Base-by-base conservation (phyloP, 2,329 filamentous ascomycete genomes). In the Colletotrichum sp. region DNA sequence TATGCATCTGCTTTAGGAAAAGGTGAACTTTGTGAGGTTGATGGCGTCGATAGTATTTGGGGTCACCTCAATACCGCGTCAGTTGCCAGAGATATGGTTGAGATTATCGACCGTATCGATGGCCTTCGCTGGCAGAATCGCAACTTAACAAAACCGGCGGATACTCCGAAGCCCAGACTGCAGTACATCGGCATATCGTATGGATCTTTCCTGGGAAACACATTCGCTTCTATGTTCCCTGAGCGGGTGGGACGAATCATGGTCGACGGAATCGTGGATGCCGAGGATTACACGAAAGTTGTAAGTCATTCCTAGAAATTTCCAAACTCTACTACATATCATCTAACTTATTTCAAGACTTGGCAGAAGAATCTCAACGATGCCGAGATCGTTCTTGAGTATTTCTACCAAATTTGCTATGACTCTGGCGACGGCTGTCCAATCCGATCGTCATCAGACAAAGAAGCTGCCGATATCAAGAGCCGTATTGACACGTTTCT, bases 131-230 rank as follows among this genome's bases (percentile, higher is more conserved):
- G 67, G 67, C 59, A 62, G 6, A 26, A 60, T 21, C 30, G 52
- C 15, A 21, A 44, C 55, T 63, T n/a, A 16, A 52, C 7, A 49
- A 72, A 36, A 69, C 64, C 65, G 9, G 18, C 13, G 24, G 3
- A 72, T 12, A 24, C 67, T 8, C 15, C 74, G 9, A 64, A 70
- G 49, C 62, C 77, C 3, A 78, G 77, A 28, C 74, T 87, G 55
- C 84, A 85, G 76, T 88, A 87, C 77, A 87, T 85, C 83, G 86
- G 87, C 0, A 82, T 87, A 63, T 86, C 84, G 24, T 89, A 89
- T 83, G n/a, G 83, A 12, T 83, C 82, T 1, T 36, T 82, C 2
- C 79, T 85, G 0, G 84, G 84, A 8, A 83, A 83, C 36, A 82
- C 81, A 65, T 83, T 85, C 77, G 81, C 83, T 7, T 81, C n/a